Percentiles rank a stretch among this genome's conserved stretches.
These are phyloP conservation scores for Euphorbia pulcherrima DNA, from an alignment of 345 rosid genomes.

Conservation along the genomic window DNA sequence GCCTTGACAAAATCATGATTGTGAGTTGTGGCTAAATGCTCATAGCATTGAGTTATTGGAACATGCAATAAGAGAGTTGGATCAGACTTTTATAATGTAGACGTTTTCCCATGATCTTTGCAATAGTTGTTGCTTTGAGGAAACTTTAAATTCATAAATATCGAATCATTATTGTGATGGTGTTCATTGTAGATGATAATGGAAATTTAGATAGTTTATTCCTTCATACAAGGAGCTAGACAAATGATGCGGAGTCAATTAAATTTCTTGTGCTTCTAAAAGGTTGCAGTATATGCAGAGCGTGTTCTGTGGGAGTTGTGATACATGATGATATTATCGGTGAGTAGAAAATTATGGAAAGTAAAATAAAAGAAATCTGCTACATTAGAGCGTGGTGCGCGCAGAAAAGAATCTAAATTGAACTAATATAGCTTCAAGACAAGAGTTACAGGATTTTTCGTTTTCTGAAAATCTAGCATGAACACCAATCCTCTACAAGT, in stretches of 20 bases:
- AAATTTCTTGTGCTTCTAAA: not conserved
- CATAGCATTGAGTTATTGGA: not conserved
- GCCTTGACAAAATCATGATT: not conserved
- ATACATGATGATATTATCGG: not conserved
- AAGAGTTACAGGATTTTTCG: too few relatives aligned
- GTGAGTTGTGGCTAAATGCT: not conserved
- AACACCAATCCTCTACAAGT: too few relatives aligned
- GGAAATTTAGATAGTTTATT: not conserved
- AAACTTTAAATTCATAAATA: too few relatives aligned
- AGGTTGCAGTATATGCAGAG: not conserved
- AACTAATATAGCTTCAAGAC: too few relatives aligned
- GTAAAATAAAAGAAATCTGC: not conserved
- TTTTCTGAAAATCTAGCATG: too few relatives aligned
- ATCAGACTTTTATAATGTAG: not conserved
- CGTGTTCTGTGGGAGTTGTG: not conserved
- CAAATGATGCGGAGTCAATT: not conserved
- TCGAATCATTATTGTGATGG: not conserved
- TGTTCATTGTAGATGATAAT: not conserved
- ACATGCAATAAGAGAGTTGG: not conserved
- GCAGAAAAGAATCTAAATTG: too few relatives aligned
- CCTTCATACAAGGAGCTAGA: not conserved
- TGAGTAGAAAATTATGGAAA: not conserved
- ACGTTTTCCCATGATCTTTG: not conserved
- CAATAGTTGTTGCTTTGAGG: not conserved
- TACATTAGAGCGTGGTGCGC: not conserved